A percentile compares a stretch with the other conserved stretches of the same genome.
phyloP scores from a whole-genome alignment of 2,329 filamentous ascomycete genomes.

The Cytospora piceicola region DNA sequence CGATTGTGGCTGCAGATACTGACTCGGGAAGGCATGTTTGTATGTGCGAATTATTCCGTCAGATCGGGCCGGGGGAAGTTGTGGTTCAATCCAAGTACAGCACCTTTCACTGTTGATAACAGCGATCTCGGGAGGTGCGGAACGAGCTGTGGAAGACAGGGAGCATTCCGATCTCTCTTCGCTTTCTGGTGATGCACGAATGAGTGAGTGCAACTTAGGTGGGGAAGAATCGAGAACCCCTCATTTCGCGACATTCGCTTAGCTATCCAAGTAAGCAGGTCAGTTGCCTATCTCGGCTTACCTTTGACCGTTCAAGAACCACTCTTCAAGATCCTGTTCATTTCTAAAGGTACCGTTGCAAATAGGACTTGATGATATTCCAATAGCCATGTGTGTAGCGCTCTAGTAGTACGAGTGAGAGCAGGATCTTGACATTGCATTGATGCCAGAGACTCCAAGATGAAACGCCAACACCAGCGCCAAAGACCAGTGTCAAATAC shows the following conservation, averaged over 20 bases:
- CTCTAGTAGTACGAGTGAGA: too few relatives aligned
- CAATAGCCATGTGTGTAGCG: too few relatives aligned
- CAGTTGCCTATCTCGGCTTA: not conserved
- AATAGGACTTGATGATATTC: too few relatives aligned
- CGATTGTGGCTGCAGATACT: not conserved
- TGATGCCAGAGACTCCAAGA: not conserved
- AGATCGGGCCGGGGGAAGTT: too few relatives aligned
- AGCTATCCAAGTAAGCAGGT: not conserved
- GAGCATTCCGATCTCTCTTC: too few relatives aligned
- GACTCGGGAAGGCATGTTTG: not conserved
- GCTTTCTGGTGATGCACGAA: too few relatives aligned
- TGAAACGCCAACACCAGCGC: conserved; percentile 2
- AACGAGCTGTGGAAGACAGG: not conserved
- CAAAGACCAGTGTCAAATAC: not conserved
- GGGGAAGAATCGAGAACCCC: not conserved
- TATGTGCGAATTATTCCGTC: not conserved
- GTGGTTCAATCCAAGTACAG: too few relatives aligned
- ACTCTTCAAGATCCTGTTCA: too few relatives aligned
- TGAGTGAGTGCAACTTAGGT: not conserved
- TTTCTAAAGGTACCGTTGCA: too few relatives aligned
- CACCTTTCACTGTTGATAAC: not conserved
- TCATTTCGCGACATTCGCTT: not conserved
- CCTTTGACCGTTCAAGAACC: not conserved
- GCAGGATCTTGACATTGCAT: too few relatives aligned
- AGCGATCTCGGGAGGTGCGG: not conserved